Percentiles rank a stretch among this genome's conserved stretches.
Conservation (phyloP, 345 rosid genomes). For the Psidium guajava region DNA sequence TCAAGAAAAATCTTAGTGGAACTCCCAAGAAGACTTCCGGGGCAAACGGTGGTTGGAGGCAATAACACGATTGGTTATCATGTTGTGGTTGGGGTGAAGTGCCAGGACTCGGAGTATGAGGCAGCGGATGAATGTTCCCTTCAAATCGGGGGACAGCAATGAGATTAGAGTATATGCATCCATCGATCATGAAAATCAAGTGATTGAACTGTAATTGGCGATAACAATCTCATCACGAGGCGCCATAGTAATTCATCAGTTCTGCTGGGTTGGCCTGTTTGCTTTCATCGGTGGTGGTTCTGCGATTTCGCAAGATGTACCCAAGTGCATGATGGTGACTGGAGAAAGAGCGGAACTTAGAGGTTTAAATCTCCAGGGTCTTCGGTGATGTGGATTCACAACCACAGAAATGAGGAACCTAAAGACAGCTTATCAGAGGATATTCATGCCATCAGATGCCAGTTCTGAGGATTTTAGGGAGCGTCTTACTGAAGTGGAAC, state of each 20-base stretch:
- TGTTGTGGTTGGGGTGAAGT: conserved; percentile 76
- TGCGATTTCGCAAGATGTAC: conserved; percentile 94
- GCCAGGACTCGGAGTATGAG: conserved; percentile 92
- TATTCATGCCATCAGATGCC: conserved; percentile 58
- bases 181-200: conserved; percentile 77
- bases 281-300: conserved; percentile 92
- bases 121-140: conserved; percentile 73
- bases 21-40: no score
- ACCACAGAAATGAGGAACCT: conserved; percentile 59
- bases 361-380: conserved; percentile 86
- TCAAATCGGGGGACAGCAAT: conserved; percentile 67
- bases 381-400: conserved; percentile 63
- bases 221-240: conserved; percentile 90
- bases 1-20: no score
- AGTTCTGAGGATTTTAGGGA: conserved; percentile 41
- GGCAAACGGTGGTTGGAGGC: conserved; percentile 53
- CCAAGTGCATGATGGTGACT: conserved; percentile 77
- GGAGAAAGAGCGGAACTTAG: conserved; percentile 91
- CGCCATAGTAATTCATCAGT: conserved; percentile 75
- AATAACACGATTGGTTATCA: conserved; percentile 71
- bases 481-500: conserved; percentile 65
- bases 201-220: conserved; percentile 74
- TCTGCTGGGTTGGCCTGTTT: conserved; percentile 68
- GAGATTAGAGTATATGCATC: conserved; percentile 74
- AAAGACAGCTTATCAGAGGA: conserved; percentile 66